Base-by-base conservation (phyloP, 2,329 filamentous ascomycete species). In the Fusarium xyrophilum region DNA sequence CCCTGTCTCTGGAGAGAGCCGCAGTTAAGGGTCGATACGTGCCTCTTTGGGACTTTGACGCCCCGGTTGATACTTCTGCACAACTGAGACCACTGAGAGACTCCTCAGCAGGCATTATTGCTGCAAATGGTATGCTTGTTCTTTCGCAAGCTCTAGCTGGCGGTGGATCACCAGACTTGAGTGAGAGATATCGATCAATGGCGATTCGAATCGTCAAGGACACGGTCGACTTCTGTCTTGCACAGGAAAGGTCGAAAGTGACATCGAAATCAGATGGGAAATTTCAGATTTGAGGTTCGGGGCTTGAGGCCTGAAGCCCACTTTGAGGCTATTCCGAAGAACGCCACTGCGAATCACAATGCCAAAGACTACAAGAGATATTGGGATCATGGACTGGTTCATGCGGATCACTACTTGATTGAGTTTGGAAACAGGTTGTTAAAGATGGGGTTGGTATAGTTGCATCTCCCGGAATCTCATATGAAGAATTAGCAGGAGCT, bases 341-440 rank as follows among this genome's bases (percentile, higher is more conserved):
- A 78, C 28, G 77, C 76, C 3, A 79, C 78, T 1, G 77, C 77
- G 1, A 79, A 78, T 40, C 71, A 78, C 53, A 79, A 79, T 30
- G 68, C 68, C 0, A 67, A 74, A 10, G 76, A 76, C 8, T 70
- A 72, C 15, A 73, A 73, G 60, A 57, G 76, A 33, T 78, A 77
- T 35, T 74, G 75, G 65, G 74, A 80, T 14, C 78, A 80, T 61
- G 82, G 83, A 0, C 58, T 85, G 13, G 82, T 85, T 4, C 85
- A 84, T 74, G 83, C 78, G 0, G 83, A 84, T 64, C 85, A 85
- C 62, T 85, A 80, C 62, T 71, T 84, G 19, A 70, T 84, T 7
- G 80, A 69, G 28, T 69, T 69, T 63, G 66, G 66, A 7, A 69
- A 69, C 10, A 46, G 63, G 38, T 7, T 69, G 17, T 12, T 69